Evolutionary conservation across 148 eudicot species (phyloP), one percentile per base, ranked within the genome.

Genomic region (Drosera capensis): DNA sequence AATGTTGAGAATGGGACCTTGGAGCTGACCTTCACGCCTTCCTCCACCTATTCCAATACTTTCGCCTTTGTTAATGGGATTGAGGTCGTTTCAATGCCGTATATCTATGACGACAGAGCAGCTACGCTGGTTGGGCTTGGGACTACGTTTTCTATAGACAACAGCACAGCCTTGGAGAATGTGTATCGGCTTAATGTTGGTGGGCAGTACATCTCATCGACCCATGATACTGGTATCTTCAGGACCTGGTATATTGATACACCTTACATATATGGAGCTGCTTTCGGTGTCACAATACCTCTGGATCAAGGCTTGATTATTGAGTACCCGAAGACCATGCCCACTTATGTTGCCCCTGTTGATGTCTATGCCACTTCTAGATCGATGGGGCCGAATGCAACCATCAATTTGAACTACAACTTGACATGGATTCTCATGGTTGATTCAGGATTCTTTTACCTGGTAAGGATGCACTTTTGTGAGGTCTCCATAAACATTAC

Each of bases 391-490:
- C 50, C 45, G 1, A 11, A 22, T 35, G 7, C n/a, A 8, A n/a
- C 14, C 14, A 17, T 30, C 17, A 29, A 46, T 23, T 15, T 37
- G 56, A 38, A 48, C n/a, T 42, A 2, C 24, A 59, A 59, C 37
- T 39, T 59, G 45, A 59, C 64, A 35, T 59, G 64, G 64, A 12
- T 15, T 20, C 45, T 59, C 16, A 19, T 28, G 21, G 57, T 59
- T 7, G 57, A 59, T 20, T 25, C 51, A 2, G 51, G 51, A 5
- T 59, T 59, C 7, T 12, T 12, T 26, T 59, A 59, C 38, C 19
- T 59, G 49, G 57, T 59, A 48, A 51, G 64, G 51, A 45, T 59
- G 14, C 64, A 59, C 25, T 51, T 59, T 28, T 59, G 64, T 30
- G 57, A 59, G 45, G 3, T 41, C 12, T 23, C n/a, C 1, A 1